Conservation (phyloP, 805 yeast genomes). For the Schwanniomyces polymorphus region DNA sequence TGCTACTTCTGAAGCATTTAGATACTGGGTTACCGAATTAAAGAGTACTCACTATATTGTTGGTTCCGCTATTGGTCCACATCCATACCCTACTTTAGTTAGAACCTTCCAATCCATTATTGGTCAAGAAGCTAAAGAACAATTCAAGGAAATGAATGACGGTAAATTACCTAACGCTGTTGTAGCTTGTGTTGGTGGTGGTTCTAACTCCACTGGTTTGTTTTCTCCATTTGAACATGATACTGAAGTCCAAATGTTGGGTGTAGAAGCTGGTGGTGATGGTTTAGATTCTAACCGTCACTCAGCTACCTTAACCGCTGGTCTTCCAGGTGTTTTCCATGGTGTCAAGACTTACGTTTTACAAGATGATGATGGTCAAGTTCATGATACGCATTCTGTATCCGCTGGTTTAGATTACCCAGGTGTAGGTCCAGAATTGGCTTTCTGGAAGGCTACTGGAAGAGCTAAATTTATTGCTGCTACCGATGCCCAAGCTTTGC, state of each 20-base stretch:
- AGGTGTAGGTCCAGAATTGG: slow-evolving; percentile 98
- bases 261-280: slow-evolving; percentile 99
- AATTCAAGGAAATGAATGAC: slow-evolving; percentile 73
- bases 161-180: slow-evolving; percentile 90
- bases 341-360: slow-evolving; percentile 94
- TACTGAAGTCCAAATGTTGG: slow-evolving; percentile 71
- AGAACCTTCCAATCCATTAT: slow-evolving; percentile 98
- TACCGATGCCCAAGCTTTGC: slow-evolving; percentile 91
- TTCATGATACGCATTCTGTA: slow-evolving; percentile 95
- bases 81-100: slow-evolving; percentile 97
- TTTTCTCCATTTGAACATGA: slow-evolving; percentile 92
- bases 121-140: slow-evolving; percentile 92
- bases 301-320: slow-evolving; percentile 94
- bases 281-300: slow-evolving; percentile 88
- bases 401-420: slow-evolving; percentile 99
- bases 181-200: slow-evolving; percentile 99
- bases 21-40: slow-evolving; percentile 91
- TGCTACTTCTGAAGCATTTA: slow-evolving; percentile 96
- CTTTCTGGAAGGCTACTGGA: slow-evolving; percentile 92
- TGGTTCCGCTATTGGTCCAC: slow-evolving; percentile 99
- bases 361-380: slow-evolving; percentile 92
- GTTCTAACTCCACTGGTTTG: slow-evolving; percentile 95
- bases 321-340: slow-evolving; percentile 96
- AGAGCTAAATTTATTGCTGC: slow-evolving; percentile 91
- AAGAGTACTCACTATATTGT: slow-evolving; percentile 90